Evolutionary conservation across 73 alveolate species (phyloP).

Genomic region (Paramecium caudatum): DNA sequence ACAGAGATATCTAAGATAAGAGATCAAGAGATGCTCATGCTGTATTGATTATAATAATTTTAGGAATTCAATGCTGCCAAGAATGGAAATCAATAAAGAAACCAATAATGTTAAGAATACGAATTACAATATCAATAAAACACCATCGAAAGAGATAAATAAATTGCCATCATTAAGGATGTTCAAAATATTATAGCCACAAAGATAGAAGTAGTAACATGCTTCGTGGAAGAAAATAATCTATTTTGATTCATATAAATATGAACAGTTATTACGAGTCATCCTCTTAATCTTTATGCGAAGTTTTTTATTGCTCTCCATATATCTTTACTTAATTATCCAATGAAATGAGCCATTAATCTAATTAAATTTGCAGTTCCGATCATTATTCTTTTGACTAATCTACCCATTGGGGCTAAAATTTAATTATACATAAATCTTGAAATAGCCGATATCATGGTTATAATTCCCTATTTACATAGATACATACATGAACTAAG

Average conservation of each 20-base stretch:
- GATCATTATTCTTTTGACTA: no score
- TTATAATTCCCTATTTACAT: no score
- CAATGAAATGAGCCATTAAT: no score
- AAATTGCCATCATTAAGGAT: conserved; percentile 59
- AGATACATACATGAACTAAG: no score
- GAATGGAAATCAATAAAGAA: conserved; percentile 58
- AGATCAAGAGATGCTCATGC: conserved; percentile 73
- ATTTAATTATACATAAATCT: no score
- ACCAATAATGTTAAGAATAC: conserved; percentile 49
- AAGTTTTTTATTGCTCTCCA: neutral
- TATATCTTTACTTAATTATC: no score
- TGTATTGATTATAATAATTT: neutral
- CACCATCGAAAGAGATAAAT: conserved; percentile 69
- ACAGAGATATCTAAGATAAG: conserved; percentile 65
- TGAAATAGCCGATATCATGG: no score
- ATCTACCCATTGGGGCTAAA: no score
- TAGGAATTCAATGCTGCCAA: conserved; percentile 72
- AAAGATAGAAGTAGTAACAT: conserved; percentile 63
- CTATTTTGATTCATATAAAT: conserved; percentile 45
- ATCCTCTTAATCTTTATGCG: neutral
- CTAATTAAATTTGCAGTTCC: no score
- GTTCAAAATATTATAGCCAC: conserved; percentile 67
- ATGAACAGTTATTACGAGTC: neutral
- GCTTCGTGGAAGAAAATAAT: conserved; percentile 65
- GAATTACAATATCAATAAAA: conserved; percentile 61